Base-by-base conservation (phyloP, 2,329 filamentous ascomycete species). In the Orbilia brochopaga region DNA sequence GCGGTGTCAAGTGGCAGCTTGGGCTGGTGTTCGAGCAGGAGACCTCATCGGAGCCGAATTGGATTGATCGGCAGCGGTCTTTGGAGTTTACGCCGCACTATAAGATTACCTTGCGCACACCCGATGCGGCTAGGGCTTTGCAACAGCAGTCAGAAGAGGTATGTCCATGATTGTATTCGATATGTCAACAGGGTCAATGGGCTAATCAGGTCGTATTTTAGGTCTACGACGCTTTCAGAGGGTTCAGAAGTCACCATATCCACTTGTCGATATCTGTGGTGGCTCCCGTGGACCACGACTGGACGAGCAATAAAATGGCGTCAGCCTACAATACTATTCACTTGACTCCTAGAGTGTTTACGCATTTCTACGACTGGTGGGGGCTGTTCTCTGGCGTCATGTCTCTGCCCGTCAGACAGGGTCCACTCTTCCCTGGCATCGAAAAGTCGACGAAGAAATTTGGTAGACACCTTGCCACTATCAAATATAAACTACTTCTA, bases 391-490 rank as follows among this genome's bases (percentile, higher is more conserved):
- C 92, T 7, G 92, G 93, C 0, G 90, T 93, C 7, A 92, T 97
- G 88, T 95, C 93, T 10, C 83, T 99, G 27, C 95, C 94, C 10
- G 89, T 99, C 65, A 90, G 94, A 0, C 95, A 99, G 81, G 94
- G 94, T 15, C 85, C 86, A 52, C 84, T 99, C 1, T 99, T 92
- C 87, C 93, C 92, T 4, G 92, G 91, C 0, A 85, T 92, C 23
- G 94, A 97, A 76, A 97, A 96, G 82, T 94, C 91, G 51, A 97
- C 91, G 83, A 99, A 99, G 81, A 99, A 99, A 79, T 99, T 99
- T 79, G 93, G 93, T 13, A 87, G 94, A 55, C 95, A 99, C 80
- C 82, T 99, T 73, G 93, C 92, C n/a, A 99, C 95, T 7, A 92
- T 99, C 83, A 99, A 99, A 82, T 97, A 97, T 81, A 97, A 93